phyloP scores from a whole-genome alignment of 2,329 filamentous ascomycete genomes.

The Juglanconis juglandina region DNA sequence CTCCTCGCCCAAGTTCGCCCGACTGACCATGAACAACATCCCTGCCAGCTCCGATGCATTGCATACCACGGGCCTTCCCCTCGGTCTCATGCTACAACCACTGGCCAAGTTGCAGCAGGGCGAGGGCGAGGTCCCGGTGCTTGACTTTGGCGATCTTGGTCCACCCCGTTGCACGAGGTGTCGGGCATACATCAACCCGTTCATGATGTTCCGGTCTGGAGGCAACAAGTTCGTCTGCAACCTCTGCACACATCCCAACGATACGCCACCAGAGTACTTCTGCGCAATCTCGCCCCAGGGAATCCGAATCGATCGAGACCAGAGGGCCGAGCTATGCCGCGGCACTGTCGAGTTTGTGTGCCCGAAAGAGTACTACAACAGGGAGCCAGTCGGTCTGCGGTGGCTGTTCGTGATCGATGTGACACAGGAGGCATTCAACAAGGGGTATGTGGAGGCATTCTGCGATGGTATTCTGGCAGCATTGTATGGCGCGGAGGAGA shows the following conservation, averaged over 20 bases:
- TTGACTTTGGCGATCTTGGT: conserved; percentile 90
- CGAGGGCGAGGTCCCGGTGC: conserved; percentile 81
- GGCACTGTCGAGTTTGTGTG: conserved; percentile 96
- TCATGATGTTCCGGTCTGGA: conserved; percentile 93
- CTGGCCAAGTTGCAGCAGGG: conserved; percentile 78
- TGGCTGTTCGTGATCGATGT: conserved; percentile 94
- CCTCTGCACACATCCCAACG: conserved; percentile 95
- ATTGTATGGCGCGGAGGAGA: conserved; percentile 69
- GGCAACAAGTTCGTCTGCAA: conserved; percentile 98
- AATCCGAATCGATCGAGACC: conserved; percentile 79
- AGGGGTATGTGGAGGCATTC: conserved; percentile 84
- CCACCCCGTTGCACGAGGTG: conserved; percentile 91
- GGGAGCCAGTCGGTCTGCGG: conserved; percentile 81
- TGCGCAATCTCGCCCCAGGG: conserved; percentile 85
- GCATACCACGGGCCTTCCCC: conserved; percentile 73
- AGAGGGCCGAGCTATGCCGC: conserved; percentile 82
- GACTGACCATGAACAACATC: conserved; percentile 90
- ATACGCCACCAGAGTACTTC: conserved; percentile 89
- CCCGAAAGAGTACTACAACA: conserved; percentile 98
- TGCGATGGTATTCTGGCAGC: conserved; percentile 84
- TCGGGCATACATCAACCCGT: conserved; percentile 95
- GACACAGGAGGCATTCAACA: conserved; percentile 84
- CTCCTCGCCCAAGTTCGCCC: conserved; percentile 88
- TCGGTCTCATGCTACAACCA: conserved; percentile 86
- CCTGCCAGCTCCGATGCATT: conserved; percentile 79